Evolutionary conservation across 495 filamentous ascomycete species (phyloP), one percentile per base, ranked within the genome.

Genomic region (Penicillium longicatenatum): DNA sequence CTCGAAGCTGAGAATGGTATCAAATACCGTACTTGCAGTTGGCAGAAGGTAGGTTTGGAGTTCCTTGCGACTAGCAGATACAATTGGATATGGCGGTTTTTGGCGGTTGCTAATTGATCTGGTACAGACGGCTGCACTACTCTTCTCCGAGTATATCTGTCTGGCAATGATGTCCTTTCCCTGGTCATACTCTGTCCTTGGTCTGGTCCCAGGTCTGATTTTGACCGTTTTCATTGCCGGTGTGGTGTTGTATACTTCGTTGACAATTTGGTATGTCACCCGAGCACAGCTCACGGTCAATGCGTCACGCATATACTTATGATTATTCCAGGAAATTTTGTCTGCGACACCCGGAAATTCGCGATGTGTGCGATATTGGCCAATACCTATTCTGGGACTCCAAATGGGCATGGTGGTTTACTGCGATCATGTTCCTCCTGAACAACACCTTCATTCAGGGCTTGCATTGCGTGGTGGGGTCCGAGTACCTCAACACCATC

Each of bases 131-230:
- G 90, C 91, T 4, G 90, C 89, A 11, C 70, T 95, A 59, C 84
- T 96, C 50, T 94, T 96, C 73, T 91, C 89, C 9, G 91, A 96
- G 73, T 96, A 96, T 64, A 96, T 96, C 50, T 95, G 91, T 73
- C 71, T 96, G 78, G 91, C 91, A 37, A 96, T 95, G 65, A 96
- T 96, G 91, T 93, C 89, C 20, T 95, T 95, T 67, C 91, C 91
- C 1, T 94, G 87, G 79, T 93, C 90, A 0, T 96, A 96, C 74
- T 90, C 90, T 8, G 77, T 92, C 35, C 81, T 96, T 20, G 91
- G 91, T 10, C 80, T 96, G 24, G 89, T 94, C n/a, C 91, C 91
- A 1, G 91, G 91, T 42, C 68, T 96, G 58, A 93, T 96, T 57
- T 65, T 94, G 61, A 96, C 91, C 0, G 79, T 90, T 4, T 83